A percentile compares a stretch with the other conserved stretches of the same genome.
These are phyloP conservation scores for Tricharina praecox DNA, from an alignment of 495 filamentous ascomycete species.

Conservation along the genomic window DNA sequence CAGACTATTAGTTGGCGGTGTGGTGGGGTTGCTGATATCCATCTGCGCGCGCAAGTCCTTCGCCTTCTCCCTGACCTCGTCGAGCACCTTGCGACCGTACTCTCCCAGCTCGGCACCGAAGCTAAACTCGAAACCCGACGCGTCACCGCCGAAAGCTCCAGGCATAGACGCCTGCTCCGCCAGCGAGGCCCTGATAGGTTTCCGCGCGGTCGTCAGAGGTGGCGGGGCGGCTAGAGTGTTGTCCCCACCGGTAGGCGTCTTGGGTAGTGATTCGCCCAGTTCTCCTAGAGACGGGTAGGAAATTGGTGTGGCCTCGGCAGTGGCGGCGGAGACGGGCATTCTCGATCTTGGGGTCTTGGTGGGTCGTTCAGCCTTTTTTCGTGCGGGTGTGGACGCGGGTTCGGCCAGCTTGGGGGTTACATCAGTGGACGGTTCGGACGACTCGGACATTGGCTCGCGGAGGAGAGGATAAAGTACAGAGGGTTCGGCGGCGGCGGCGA, in stretches of 20 bases:
- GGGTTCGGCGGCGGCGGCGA: too few species aligned
- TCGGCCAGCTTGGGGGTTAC: neutral
- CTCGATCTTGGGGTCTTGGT: neutral
- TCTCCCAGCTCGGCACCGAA: slow-evolving; percentile 13
- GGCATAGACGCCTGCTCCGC: neutral
- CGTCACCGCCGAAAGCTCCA: slow-evolving; percentile 10
- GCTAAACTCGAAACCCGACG: slow-evolving; percentile 13
- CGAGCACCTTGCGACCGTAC: slow-evolving; percentile 14
- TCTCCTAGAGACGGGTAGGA: slow-evolving; percentile 4
- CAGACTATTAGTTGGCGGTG: neutral
- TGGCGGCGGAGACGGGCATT: neutral
- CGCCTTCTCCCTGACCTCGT: slow-evolving; percentile 8
- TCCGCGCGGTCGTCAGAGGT: slow-evolving; percentile 12
- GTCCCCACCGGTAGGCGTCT: too few species aligned
- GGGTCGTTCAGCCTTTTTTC: neutral
- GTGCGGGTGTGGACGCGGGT: neutral
- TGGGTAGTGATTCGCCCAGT: too few species aligned
- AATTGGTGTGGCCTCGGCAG: neutral
- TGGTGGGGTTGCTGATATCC: slow-evolving; percentile 1
- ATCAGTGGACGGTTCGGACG: too few species aligned
- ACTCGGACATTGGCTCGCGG: too few species aligned
- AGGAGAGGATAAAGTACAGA: too few species aligned
- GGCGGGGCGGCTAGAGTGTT: slow-evolving; percentile 3
- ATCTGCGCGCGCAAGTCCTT: neutral
- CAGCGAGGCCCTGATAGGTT: neutral